phyloP scores from a whole-genome alignment of 306 rosid species.

The Cajanus cajan region DNA sequence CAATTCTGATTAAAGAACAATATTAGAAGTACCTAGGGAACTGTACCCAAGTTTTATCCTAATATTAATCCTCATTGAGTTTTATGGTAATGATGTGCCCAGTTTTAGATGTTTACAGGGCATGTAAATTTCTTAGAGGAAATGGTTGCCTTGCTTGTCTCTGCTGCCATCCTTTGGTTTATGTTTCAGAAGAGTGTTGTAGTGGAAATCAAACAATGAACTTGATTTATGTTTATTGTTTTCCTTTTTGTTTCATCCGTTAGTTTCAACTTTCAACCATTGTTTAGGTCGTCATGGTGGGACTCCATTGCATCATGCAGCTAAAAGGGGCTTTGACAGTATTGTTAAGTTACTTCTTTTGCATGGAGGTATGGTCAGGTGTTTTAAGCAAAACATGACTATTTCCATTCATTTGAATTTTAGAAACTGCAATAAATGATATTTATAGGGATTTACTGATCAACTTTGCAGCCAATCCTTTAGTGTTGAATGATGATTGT shows the following conservation, averaged over 20 bases:
- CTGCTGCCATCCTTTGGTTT: neutral
- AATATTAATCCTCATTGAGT: neutral
- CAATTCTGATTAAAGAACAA: too few species aligned
- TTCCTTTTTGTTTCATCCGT: conserved; percentile 6
- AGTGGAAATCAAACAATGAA: conserved; percentile 11
- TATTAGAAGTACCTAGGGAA: too few species aligned
- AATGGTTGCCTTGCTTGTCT: conserved; percentile 24
- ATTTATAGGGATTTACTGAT: conserved; percentile 21
- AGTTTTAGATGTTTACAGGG: conserved; percentile 16
- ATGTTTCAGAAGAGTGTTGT: neutral
- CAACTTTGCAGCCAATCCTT: conserved; percentile 70
- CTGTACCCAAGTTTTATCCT: too few species aligned
- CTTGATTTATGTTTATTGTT: conserved; percentile 12
- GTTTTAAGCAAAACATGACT: conserved; percentile 2
- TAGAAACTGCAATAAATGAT: neutral
- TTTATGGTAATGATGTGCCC: neutral
- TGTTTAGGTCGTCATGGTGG: conserved; percentile 76
- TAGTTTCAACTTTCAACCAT: conserved; percentile 20
- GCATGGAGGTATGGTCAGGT: conserved; percentile 66
- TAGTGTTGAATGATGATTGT: conserved; percentile 91
- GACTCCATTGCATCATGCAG: conserved; percentile 95
- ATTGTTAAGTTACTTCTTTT: conserved; percentile 75
- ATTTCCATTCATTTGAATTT: conserved; percentile 16
- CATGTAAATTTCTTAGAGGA: conserved; percentile 17
- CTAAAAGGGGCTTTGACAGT: conserved; percentile 81